Evolutionary conservation across 106 monocot species (phyloP).

Genomic region (Hemerocallis citrina): DNA sequence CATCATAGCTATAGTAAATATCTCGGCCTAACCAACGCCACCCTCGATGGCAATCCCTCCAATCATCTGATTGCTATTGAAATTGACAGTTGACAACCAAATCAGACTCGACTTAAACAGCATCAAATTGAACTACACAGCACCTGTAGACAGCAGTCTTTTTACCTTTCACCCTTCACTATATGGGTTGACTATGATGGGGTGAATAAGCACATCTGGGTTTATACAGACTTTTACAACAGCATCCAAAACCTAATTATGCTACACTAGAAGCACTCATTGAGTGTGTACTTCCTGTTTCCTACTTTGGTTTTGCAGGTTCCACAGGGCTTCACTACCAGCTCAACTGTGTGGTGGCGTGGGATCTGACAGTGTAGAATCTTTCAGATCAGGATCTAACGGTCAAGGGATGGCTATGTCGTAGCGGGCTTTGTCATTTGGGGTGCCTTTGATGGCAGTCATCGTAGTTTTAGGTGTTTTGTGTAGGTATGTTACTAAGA

Average conservation of each 20-base stretch:
- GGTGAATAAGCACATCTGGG: slow-evolving; percentile 8
- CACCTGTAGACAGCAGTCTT: not conserved
- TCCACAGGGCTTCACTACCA: slow-evolving; percentile 36
- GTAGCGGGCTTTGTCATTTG: slow-evolving; percentile 17
- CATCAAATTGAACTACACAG: slow-evolving; percentile 20
- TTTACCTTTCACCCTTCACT: slow-evolving; percentile 28
- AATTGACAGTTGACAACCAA: slow-evolving; percentile 76
- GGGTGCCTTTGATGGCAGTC: slow-evolving; percentile 1
- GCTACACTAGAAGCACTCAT: slow-evolving; percentile 27
- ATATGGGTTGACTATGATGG: slow-evolving; percentile 81
- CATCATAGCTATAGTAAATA: slow-evolving; percentile 57
- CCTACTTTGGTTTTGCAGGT: slow-evolving; percentile 68
- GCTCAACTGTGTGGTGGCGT: slow-evolving; percentile 42
- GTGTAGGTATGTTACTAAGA: not conserved
- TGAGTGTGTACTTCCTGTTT: slow-evolving; percentile 21
- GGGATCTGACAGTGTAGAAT: slow-evolving; percentile 56
- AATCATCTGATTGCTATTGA: slow-evolving; percentile 75
- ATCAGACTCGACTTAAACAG: slow-evolving; percentile 76
- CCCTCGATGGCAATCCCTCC: slow-evolving; percentile 23
- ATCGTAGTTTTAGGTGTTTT: not conserved
- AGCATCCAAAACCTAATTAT: slow-evolving; percentile 13
- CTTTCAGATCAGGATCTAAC: slow-evolving; percentile 5
- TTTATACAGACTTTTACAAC: slow-evolving; percentile 24
- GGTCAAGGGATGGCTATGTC: not conserved
- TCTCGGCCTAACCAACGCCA: slow-evolving; percentile 76